Base-by-base conservation (phyloP, 1,284 basidiomycete species). In the Cutaneotrichosporon sp. region DNA sequence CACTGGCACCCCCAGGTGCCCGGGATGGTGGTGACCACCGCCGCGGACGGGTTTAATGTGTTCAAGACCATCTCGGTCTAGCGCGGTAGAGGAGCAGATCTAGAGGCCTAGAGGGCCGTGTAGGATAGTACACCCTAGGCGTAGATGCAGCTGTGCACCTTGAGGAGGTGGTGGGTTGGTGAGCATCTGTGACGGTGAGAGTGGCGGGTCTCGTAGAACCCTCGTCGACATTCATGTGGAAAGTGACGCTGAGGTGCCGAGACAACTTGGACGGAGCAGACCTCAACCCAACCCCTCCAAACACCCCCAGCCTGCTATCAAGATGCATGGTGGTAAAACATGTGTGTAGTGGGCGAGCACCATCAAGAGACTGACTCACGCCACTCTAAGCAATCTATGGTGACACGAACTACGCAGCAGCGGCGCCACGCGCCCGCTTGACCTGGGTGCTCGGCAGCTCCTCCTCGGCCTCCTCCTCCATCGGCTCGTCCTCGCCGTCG, bases 1-100 rank as follows among this genome's bases (percentile, higher is more conserved):
- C 95, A 98, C 75, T 99, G 95, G 95, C 93, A 98, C 79, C 89
- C 92, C 29, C 97, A 99, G 79, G 91, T 98, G 53, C 93, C 93
- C 0, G 94, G 94, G 13, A 83, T 88, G 59, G 84, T 95, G 51
- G 84, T 95, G 67, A 89, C 86, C 70, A 97, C 94, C 1, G 92
- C 92, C 16, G 80, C 84, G 27, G 91, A 94, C 76, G 91, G 91
- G 6, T 95, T 97, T 79, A 94, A 95, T 79, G 84, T 95, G 70
- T 98, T 97, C 84, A 97, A 97, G 83, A 97, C 95, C 22, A 97
- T 98, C 70, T 91, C 90, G 42, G 85, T 87, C 57, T 87, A 82
- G 54, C 24, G 14, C 4, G 22, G 36, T 16, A n/a, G n/a, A n/a
- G n/a, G n/a, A n/a, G 25, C n/a, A n/a, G 9, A n/a, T n/a, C n/a